Evolutionary conservation across 2,329 filamentous ascomycete species (phyloP).

Genomic region (Metarhizium brunneum): DNA sequence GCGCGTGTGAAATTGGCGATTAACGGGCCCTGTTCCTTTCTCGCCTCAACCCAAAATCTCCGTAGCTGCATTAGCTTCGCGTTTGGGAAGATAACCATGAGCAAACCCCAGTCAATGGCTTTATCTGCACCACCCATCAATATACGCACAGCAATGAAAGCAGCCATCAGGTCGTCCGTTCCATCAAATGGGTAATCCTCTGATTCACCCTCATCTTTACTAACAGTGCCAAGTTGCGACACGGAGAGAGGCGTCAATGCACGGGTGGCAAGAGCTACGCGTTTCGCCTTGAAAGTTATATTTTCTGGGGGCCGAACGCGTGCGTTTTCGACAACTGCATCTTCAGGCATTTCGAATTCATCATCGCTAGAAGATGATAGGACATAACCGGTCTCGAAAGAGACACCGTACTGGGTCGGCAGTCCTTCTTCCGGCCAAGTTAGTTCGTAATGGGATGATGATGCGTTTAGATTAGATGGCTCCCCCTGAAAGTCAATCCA

Average conservation of each 20-base stretch:
- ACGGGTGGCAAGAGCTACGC: constrained; percentile 20
- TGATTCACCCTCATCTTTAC: neutral
- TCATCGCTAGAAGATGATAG: constrained; percentile 10
- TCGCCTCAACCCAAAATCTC: constrained; percentile 45
- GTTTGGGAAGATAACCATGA: constrained; percentile 46
- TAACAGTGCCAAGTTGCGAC: neutral
- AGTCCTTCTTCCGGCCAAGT: constrained; percentile 19
- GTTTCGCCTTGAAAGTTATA: constrained; percentile 13
- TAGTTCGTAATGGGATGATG: neutral
- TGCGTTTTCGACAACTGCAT: neutral
- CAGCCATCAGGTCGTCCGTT: constrained; percentile 35
- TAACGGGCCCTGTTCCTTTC: constrained; percentile 39
- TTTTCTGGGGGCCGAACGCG: neutral
- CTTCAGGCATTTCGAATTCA: constrained; percentile 1
- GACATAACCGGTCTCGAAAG: neutral
- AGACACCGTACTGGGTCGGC: constrained; percentile 7
- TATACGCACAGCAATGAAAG: constrained; percentile 48
- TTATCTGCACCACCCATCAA: constrained; percentile 52
- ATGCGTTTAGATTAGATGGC: neutral
- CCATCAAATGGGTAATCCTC: constrained; percentile 9
- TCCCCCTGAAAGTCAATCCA: constrained; percentile 19
- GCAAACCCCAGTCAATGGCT: constrained; percentile 50
- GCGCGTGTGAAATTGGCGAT: constrained; percentile 46
- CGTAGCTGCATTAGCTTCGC: constrained; percentile 41
- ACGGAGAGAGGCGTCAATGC: constrained; percentile 17